Evolutionary conservation across 805 yeast species (phyloP).

Genomic region (Cyberlindnera sargentensis): DNA sequence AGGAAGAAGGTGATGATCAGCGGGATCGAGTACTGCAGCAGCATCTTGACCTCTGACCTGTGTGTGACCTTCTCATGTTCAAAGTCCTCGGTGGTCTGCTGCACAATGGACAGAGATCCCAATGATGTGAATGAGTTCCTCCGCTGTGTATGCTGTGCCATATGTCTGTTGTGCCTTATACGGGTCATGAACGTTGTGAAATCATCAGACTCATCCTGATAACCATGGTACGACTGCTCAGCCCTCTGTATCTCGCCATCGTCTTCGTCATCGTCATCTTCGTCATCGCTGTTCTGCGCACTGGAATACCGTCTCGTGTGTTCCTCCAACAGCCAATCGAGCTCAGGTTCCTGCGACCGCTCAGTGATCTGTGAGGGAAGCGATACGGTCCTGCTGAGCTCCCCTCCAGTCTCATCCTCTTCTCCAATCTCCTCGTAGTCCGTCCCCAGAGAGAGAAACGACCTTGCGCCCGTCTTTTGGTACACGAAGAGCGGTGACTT

Average conservation of each 20-base stretch:
- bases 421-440: conserved; percentile 26
- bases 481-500: conserved; percentile 32
- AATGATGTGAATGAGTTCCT: conserved; percentile 17
- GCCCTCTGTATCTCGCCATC: conserved; percentile 9
- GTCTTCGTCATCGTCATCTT: conserved; percentile 15
- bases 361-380: conserved; percentile 34
- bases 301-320: conserved; percentile 33
- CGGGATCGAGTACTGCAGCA: conserved; percentile 44
- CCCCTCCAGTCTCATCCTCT: conserved; percentile 26
- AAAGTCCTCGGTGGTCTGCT: conserved; percentile 21
- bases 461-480: conserved; percentile 27
- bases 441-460: conserved; percentile 33
- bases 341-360: conserved; percentile 26
- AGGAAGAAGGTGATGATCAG: conserved; percentile 49
- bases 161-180: conserved; percentile 13
- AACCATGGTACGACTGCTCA: conserved; percentile 15
- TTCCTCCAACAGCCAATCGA: conserved; percentile 33
- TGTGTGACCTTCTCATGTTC: conserved; percentile 28
- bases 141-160: conserved; percentile 1
- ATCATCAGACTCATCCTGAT: conserved; percentile 17
- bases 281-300: conserved; percentile 11
- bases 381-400: conserved; percentile 33
- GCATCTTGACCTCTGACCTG: conserved; percentile 28
- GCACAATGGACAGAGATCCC: conserved; percentile 17
- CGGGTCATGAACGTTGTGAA: conserved; percentile 18